Evolutionary conservation across 805 yeast species (phyloP).

Genomic region (Tetrapisispora phaffii): DNA sequence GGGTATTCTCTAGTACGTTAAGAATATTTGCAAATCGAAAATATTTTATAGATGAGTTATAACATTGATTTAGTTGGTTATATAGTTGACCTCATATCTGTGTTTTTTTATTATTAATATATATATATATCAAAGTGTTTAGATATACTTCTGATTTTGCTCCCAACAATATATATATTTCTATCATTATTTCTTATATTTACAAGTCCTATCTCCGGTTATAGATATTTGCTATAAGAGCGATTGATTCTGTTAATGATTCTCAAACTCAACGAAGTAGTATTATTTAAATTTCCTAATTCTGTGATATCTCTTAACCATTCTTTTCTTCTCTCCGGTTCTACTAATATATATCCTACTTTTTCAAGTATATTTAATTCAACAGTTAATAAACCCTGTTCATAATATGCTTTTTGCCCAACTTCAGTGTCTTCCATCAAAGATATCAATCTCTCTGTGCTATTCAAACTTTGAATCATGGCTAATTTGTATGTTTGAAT

Average conservation of each 20-base stretch:
- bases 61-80: background rate
- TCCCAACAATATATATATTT: background rate
- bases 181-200: background rate
- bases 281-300: conserved; percentile 36
- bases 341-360: conserved; percentile 41
- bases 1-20: background rate
- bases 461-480: conserved; percentile 38
- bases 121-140: background rate
- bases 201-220: background rate
- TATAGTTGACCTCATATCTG: background rate
- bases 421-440: conserved; percentile 21
- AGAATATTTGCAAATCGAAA: background rate
- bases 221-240: conserved; percentile 37
- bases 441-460: conserved; percentile 44
- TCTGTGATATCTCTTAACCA: conserved; percentile 60
- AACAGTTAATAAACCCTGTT: conserved; percentile 54
- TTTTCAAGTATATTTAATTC: conserved; percentile 51
- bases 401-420: conserved; percentile 23
- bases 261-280: conserved; percentile 33
- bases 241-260: conserved; percentile 53
- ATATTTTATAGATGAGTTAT: too few relatives aligned
- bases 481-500: conserved; percentile 15
- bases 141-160: background rate
- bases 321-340: conserved; percentile 38
- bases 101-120: background rate